Percentiles rank a stretch among this genome's conserved stretches.
phyloP scores from a whole-genome alignment of 768 basidiomycete species.

The Termitomyces titanicus region DNA sequence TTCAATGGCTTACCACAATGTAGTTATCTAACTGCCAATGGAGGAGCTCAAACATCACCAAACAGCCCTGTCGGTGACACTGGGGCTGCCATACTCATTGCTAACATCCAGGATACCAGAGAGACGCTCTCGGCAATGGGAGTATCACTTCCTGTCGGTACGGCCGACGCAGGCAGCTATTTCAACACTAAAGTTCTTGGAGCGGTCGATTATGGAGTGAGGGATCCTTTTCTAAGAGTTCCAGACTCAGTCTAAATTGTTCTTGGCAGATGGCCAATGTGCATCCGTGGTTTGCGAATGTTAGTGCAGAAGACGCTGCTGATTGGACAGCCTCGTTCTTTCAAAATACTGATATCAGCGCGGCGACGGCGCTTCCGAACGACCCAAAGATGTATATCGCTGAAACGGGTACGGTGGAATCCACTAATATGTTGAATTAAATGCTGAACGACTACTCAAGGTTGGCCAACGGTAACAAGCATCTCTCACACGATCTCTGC shows the following conservation, averaged over 20 bases:
- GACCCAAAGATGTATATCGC: conserved; percentile 86
- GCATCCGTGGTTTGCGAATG: conserved; percentile 92
- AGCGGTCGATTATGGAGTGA: conserved; percentile 66
- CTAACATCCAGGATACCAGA: conserved; percentile 66
- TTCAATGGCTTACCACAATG: not conserved
- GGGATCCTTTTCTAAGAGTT: conserved; percentile 16
- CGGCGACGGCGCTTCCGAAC: conserved; percentile 60
- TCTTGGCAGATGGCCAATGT: conserved; percentile 74
- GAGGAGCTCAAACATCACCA: conserved; percentile 38
- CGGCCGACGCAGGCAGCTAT: conserved; percentile 81
- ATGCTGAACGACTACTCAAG: conserved; percentile 9
- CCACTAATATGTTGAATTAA: not conserved
- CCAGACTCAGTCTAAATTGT: not conserved
- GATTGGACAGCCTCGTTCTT: conserved; percentile 85
- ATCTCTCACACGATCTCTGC: not conserved
- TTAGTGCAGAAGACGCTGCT: conserved; percentile 62
- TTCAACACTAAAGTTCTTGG: conserved; percentile 70
- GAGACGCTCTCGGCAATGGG: conserved; percentile 50
- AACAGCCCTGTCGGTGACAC: conserved; percentile 55
- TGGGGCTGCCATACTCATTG: conserved; percentile 62
- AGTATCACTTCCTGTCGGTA: conserved; percentile 67
- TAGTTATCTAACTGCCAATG: conserved; percentile 57
- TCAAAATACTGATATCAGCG: conserved; percentile 53
- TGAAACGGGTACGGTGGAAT: conserved; percentile 62
- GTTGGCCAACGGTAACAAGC: conserved; percentile 60